Evolutionary conservation across 2,329 filamentous ascomycete species (phyloP).

Genomic region (Rhynchosporium agropyri): DNA sequence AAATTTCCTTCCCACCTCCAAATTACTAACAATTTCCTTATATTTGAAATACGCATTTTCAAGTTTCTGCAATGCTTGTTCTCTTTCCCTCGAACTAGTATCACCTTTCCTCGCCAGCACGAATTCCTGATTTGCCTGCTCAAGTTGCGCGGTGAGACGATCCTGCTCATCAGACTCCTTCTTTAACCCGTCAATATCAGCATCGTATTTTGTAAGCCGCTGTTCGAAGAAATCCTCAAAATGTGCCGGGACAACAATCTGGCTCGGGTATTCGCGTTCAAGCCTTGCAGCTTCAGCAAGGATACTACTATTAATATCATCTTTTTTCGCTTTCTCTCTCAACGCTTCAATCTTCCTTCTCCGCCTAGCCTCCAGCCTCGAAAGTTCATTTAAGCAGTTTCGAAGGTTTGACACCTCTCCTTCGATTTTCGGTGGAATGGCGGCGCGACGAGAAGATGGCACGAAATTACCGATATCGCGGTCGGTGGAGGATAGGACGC

Average conservation of each 20-base stretch:
- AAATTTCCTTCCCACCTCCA: slow-evolving; percentile 91
- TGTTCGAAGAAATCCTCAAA: slow-evolving; percentile 91
- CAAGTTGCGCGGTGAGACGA: slow-evolving; percentile 67
- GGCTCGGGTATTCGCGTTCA: slow-evolving; percentile 83
- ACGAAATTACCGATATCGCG: slow-evolving; percentile 85
- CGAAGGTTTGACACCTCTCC: slow-evolving; percentile 76
- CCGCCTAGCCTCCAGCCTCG: slow-evolving; percentile 78
- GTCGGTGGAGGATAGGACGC: slow-evolving; percentile 77
- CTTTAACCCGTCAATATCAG: slow-evolving; percentile 70
- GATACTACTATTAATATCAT: slow-evolving; percentile 87
- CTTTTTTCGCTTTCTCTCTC: slow-evolving; percentile 76
- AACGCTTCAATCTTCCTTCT: slow-evolving; percentile 78
- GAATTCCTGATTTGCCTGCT: slow-evolving; percentile 78
- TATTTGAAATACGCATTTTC: slow-evolving; percentile 95
- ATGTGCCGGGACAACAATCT: slow-evolving; percentile 81
- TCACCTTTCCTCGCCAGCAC: slow-evolving; percentile 64
- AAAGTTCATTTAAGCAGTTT: slow-evolving; percentile 81
- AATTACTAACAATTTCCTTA: slow-evolving; percentile 90
- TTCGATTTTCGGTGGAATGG: slow-evolving; percentile 80
- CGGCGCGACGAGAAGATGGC: slow-evolving; percentile 77
- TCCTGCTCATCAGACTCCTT: slow-evolving; percentile 79
- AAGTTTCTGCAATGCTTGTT: slow-evolving; percentile 81
- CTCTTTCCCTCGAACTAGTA: slow-evolving; percentile 70
- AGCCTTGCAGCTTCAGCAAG: slow-evolving; percentile 80
- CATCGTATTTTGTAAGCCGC: slow-evolving; percentile 78